Evolutionary conservation across 2,329 filamentous ascomycete species (phyloP), one percentile per base, ranked within the genome.

Genomic region (Aspergillus versicolor): DNA sequence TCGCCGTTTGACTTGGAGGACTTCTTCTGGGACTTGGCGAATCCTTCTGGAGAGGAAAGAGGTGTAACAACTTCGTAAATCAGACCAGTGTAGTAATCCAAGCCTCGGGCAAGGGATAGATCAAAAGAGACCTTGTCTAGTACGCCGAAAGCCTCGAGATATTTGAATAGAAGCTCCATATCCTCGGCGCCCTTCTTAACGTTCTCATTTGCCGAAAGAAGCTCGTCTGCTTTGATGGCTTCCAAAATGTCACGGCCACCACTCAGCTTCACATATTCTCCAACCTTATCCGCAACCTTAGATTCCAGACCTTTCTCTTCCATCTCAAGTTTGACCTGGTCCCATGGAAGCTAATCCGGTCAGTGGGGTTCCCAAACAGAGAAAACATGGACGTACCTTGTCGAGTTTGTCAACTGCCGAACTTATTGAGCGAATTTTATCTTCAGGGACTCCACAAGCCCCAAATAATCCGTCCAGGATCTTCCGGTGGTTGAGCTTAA

Each of bases 391-490:
- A 54, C 48, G 32, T 52, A 88, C 80, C 79, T 97, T 97, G 76
- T 97, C 93, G 54, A 97, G 81, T 80, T 97, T 97, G 79, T 97
- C 93, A 46, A 97, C 92, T 2, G 93, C 92, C 22, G 90, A 94
- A 40, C 89, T 94, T 69, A 97, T 97, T 30, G 89, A 86, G 54
- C 93, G 85, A 64, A 96, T 90, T 81, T 95, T 92, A 56, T 96
- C 89, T 57, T 84, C 79, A 2, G 92, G 91, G 13, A 97, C 92
- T 62, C 93, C 92, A 66, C 90, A 93, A 27, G 96, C 90, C 71
- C 91, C 84, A 75, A 97, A 97, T 64, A 97, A 84, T 57, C 92
- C 93, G 67, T 97, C 92, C 15, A 97, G 82, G 48, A 97, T 93
- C 77, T 95, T 93, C 65, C 93, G 84, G 84, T 97, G 91, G 79